Base-by-base conservation (phyloP, 805 yeast genomes). In the Saturnispora saitoi region DNA sequence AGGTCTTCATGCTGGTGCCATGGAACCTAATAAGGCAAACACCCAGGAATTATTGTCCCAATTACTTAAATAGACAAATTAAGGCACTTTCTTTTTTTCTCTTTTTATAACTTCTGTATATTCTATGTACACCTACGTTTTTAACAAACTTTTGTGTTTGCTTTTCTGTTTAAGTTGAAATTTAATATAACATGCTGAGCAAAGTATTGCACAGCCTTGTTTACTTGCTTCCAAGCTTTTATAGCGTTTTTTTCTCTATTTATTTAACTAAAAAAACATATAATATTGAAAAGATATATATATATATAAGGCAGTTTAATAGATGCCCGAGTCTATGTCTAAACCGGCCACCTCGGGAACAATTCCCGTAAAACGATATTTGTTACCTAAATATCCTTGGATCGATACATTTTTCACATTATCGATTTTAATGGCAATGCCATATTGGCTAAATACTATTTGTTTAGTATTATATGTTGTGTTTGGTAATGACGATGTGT, bases 391-490 rank as follows among this genome's bases (percentile, higher is more conserved):
- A 11, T 43, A 43, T 22, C 46, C 46, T 17, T 43, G 46, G 46
- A 32, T 43, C n/a, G 46, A 43, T 28, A 43, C 47, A 14, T 36
- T 44, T 38, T 36, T 44, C 17, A 28, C 42, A 29, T 19, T 36
- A 11, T 28, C 41, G 9, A 50, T 64, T 3, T 47, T 64, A 4
- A 47, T 54, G 28, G 51, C 59, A 6, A 42, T 64, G 3, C 69
- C 69, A 3, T 52, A 54, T 42, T 64, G 61, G 58, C 32, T 61
- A 6, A 58, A 65, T 31, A 52, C 56, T 4, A 34, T 56, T 9
- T 40, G 54, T 2, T 48, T 62, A 20, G 31, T 54, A 1, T 14
- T 55, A 6, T 62, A 61, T 40, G 52, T 56, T 6, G 51, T 59
- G 11, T 38, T 63, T n/a, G 62, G 66, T 2, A 56, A 59, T 22